phyloP scores from a whole-genome alignment of 2,329 filamentous ascomycete species.

The Cladosporium sp. region DNA sequence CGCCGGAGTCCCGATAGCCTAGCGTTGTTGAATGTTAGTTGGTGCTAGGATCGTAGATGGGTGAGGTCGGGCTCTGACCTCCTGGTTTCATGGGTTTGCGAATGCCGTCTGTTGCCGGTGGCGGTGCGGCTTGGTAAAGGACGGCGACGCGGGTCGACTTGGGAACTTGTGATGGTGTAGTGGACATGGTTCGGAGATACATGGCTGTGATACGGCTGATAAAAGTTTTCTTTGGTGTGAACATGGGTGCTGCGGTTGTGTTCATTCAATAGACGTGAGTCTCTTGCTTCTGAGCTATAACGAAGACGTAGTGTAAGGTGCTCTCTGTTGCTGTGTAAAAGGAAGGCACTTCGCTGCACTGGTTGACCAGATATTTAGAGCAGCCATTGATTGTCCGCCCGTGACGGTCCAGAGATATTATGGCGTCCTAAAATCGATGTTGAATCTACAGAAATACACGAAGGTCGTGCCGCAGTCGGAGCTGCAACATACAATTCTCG shows the following conservation, averaged over 20 bases:
- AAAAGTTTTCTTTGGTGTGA: neutral
- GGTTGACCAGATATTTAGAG: neutral
- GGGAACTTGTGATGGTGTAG: neutral
- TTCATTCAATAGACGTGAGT: no score
- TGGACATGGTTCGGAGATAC: neutral
- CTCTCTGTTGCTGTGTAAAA: neutral
- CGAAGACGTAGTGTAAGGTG: neutral
- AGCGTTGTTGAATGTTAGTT: neutral
- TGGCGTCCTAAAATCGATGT: no score
- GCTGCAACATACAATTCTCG: neutral
- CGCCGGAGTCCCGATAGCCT: conserved; percentile 53
- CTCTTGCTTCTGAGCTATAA: neutral
- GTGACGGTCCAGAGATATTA: no score
- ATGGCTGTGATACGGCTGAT: neutral
- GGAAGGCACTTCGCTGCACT: neutral
- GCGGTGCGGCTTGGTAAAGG: conserved; percentile 50
- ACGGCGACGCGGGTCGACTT: conserved; percentile 40
- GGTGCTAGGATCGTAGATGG: neutral
- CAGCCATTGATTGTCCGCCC: no score
- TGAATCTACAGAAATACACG: neutral
- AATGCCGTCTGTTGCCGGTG: conserved; percentile 50
- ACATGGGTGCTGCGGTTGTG: neutral
- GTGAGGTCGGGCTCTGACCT: conserved; percentile 31
- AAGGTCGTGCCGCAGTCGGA: neutral
- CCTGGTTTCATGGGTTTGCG: conserved; percentile 53